phyloP scores from a whole-genome alignment of 257 asterid genomes.

The Echium plantagineum region DNA sequence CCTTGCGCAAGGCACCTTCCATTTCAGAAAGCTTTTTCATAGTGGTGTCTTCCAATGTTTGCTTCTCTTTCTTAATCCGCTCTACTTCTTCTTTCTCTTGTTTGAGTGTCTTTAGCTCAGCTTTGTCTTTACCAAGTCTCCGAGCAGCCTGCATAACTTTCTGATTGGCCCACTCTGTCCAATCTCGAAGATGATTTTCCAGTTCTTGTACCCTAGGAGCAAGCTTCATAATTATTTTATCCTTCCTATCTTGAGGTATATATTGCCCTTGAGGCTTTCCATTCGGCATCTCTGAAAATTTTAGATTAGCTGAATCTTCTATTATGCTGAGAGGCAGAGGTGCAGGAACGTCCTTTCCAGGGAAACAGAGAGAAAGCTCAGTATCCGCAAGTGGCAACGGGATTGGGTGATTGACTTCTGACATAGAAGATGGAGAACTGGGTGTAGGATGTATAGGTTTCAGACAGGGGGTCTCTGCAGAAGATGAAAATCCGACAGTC shows the following conservation, averaged over 20 bases:
- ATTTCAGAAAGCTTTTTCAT: slow-evolving; percentile 74
- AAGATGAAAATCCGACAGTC: slow-evolving; percentile 30
- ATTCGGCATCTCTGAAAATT: slow-evolving; percentile 22
- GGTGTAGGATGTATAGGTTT: slow-evolving; percentile 29
- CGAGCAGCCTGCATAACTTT: slow-evolving; percentile 97
- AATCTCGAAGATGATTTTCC: slow-evolving; percentile 81
- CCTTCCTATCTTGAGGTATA: slow-evolving; percentile 62
- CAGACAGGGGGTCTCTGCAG: slow-evolving; percentile 24
- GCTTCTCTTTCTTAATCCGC: slow-evolving; percentile 80
- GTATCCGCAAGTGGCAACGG: slow-evolving; percentile 65
- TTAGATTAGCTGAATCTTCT: slow-evolving; percentile 25
- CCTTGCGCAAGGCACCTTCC: slow-evolving; percentile 76
- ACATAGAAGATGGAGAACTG: slow-evolving; percentile 23
- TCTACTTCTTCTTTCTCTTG: slow-evolving; percentile 92
- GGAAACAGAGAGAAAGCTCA: slow-evolving; percentile 78
- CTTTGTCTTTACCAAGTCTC: slow-evolving; percentile 78
- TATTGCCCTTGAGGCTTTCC: slow-evolving; percentile 36
- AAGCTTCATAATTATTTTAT: slow-evolving; percentile 67
- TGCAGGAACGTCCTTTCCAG: slow-evolving; percentile 37
- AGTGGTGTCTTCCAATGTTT: slow-evolving; percentile 55
- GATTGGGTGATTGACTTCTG: slow-evolving; percentile 18
- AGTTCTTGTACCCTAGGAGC: slow-evolving; percentile 60
- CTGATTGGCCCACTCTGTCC: slow-evolving; percentile 99
- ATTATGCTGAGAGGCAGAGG: slow-evolving; percentile 45
- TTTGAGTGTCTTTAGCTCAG: slow-evolving; percentile 75